Conservation (phyloP, 352 stramenopile species). For the Pythium periplocum region DNA sequence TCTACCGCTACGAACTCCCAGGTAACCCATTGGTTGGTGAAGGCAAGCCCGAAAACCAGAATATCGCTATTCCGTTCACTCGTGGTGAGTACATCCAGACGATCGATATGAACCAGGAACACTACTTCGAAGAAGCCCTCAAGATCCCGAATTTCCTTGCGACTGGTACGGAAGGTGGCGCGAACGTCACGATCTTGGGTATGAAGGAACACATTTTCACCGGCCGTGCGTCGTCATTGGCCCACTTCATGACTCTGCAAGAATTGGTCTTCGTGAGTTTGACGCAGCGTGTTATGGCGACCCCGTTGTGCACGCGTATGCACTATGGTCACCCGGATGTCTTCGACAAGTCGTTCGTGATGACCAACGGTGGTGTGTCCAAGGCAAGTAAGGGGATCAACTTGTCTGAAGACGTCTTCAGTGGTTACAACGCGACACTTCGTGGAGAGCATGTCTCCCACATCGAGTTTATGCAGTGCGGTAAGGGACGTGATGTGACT, state of each 20-base stretch:
- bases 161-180: constrained; percentile 55
- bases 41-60: constrained; percentile 87
- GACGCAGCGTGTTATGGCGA: constrained; percentile 76
- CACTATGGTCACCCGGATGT: constrained; percentile 88
- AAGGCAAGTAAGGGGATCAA: constrained; percentile 88
- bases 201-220: constrained; percentile 91
- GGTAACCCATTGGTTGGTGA: constrained; percentile 80
- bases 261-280: constrained; percentile 87
- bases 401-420: constrained; percentile 87
- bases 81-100: constrained; percentile 83
- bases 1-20: constrained; percentile 84
- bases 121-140: constrained; percentile 86
- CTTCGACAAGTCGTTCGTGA: constrained; percentile 86
- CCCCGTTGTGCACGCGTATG: constrained; percentile 71
- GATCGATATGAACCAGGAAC: constrained; percentile 91
- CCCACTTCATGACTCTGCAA: constrained; percentile 86
- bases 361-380: constrained; percentile 79
- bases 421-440: constrained; percentile 78
- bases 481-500: constrained; percentile 84
- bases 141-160: constrained; percentile 88
- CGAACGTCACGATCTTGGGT: constrained; percentile 79
- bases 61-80: constrained; percentile 81
- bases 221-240: constrained; percentile 72
- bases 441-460: constrained; percentile 76
- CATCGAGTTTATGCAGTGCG: constrained; percentile 86